phyloP scores from a whole-genome alignment of 202 grass and related monocot genomes.

The Hordeum pubiflorum region DNA sequence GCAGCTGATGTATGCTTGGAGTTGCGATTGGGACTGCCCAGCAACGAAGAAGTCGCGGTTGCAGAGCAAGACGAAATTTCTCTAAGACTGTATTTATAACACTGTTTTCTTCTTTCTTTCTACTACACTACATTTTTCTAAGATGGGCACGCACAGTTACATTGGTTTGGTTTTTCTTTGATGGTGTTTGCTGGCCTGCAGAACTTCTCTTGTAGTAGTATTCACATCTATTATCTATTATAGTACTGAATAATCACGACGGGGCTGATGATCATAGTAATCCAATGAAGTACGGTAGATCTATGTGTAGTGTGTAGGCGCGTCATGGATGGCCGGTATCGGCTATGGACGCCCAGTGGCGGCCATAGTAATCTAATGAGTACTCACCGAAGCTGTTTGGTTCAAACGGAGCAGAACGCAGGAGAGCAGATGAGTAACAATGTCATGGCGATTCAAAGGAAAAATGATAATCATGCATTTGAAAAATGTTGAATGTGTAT shows the following conservation, averaged over 20 bases:
- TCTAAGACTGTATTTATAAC: not conserved
- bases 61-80: not conserved
- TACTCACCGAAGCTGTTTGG: not conserved
- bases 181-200: too few species aligned
- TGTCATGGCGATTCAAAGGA: not conserved
- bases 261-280: too few species aligned
- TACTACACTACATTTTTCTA: not conserved
- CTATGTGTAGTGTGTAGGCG: too few species aligned
- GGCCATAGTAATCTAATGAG: not conserved
- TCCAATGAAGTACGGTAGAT: too few species aligned
- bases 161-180: not conserved
- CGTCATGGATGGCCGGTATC: too few species aligned
- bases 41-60: too few species aligned
- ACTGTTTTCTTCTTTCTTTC: not conserved
- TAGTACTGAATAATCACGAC: too few species aligned
- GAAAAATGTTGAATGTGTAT: too few species aligned
- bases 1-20: not conserved
- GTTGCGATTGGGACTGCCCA: not conserved
- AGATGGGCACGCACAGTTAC: not conserved
- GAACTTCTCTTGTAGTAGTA: too few species aligned
- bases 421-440: not conserved
- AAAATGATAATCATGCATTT: too few species aligned
- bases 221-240: too few species aligned
- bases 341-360: too few species aligned
- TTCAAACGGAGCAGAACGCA: not conserved